Evolutionary conservation across 1,284 basidiomycete species (phyloP).

Genomic region (Moesziomyces sp.): DNA sequence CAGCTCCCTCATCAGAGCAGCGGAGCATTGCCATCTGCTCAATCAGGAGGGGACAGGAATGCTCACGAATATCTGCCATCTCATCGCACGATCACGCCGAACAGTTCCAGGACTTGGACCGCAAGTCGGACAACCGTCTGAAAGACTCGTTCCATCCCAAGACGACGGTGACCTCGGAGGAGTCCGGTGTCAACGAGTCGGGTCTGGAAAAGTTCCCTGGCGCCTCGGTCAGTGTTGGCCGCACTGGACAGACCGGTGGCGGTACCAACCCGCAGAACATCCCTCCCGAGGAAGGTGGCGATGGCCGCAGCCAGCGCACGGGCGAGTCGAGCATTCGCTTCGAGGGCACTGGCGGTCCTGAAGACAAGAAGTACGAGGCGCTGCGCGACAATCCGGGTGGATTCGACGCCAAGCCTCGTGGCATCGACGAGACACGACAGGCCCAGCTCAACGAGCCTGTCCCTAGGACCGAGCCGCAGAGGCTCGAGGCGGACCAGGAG

Average conservation of each 20-base stretch:
- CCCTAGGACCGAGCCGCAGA: conserved; percentile 52
- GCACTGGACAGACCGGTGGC: conserved; percentile 55
- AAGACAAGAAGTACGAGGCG: conserved; percentile 55
- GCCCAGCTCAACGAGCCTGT: conserved; percentile 46
- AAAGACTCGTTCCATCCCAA: conserved; percentile 51
- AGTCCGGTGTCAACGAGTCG: conserved; percentile 56
- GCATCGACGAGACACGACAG: conserved; percentile 47
- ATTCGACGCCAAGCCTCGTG: conserved; percentile 41
- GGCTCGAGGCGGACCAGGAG: conserved; percentile 52
- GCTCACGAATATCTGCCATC: background rate
- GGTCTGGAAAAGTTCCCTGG: conserved; percentile 51
- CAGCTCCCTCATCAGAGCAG: no score
- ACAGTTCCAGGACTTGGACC: conserved; percentile 40
- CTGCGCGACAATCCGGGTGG: conserved; percentile 50
- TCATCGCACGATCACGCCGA: no score
- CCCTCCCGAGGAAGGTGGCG: conserved; percentile 56
- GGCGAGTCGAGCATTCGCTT: conserved; percentile 56
- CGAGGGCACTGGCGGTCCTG: conserved; percentile 53
- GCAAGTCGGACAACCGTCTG: conserved; percentile 48
- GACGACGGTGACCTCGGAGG: conserved; percentile 50
- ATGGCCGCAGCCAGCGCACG: conserved; percentile 39
- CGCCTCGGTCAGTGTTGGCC: conserved; percentile 45
- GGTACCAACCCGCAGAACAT: conserved; percentile 58
- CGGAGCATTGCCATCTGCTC: no score
- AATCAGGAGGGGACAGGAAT: no score